Evolutionary conservation across 352 stramenopile genomes (phyloP), one percentile per base, ranked within the genome.

Genomic region (Discostella stelligera): DNA sequence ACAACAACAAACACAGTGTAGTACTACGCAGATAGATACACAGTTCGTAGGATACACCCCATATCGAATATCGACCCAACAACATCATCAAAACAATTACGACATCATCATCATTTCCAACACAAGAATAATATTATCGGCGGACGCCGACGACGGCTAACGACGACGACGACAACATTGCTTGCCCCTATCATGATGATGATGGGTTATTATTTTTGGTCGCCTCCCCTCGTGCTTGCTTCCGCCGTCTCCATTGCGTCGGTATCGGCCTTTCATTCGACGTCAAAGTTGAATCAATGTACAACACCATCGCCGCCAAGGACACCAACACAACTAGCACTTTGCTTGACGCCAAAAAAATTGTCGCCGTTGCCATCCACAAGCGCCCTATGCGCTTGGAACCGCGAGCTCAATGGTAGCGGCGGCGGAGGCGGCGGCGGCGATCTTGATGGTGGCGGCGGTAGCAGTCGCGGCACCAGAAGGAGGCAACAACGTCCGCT

Each of bases 401-500:
- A 60, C 52, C 52, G 52, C 52, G 37, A 44, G 37, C 52, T 13
- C 21, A 32, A 58, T 3, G 27, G 50, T 23, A 58, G 50, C 5
- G 18, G 21, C 50, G 50, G 50, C 50, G 18, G 50, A 6, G 50
- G 49, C 49, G 49, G 49, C 49, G 49, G 20, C 49, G 53, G 46
- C 23, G 53, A 16, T 63, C 37, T 10, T 23, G 27, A 27, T 23
- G 27, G 50, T 27, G 8, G 21, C 14, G 50, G 50, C 14, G 18
- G 50, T 27, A 3, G 50, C 14, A 27, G 3, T 30, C 8, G 0
- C 56, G 39, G 46, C 20, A 55, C 11, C 54, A 44, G 37, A 14
- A 10, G 37, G 37, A 37, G 52, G 52, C 52, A 60, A 18, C 52
- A 60, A 60, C 52, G 37, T 14, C 20, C 52, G 52, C 21, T 76